Evolutionary conservation across 2,329 filamentous ascomycete genomes (phyloP).

Genomic region (Fonsecaea multimorphosa): DNA sequence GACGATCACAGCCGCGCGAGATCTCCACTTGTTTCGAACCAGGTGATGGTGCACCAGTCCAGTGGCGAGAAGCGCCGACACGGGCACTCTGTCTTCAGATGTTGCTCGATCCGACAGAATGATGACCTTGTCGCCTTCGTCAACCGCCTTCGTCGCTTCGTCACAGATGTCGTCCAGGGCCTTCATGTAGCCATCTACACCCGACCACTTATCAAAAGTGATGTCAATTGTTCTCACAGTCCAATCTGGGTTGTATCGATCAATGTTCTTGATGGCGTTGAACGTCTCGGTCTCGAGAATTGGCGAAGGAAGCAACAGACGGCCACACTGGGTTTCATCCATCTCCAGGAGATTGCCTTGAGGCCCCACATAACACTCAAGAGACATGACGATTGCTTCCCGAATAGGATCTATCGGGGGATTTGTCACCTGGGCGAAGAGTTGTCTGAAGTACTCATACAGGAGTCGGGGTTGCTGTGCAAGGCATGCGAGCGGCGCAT

Average conservation of each 20-base stretch:
- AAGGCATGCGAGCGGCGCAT: conserved; percentile 88
- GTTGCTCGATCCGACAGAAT: conserved; percentile 88
- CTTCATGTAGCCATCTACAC: conserved; percentile 80
- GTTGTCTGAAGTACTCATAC: conserved; percentile 96
- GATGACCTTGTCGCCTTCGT: conserved; percentile 82
- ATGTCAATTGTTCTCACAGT: conserved; percentile 89
- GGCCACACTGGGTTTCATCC: conserved; percentile 84
- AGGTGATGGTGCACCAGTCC: conserved; percentile 95
- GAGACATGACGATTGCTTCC: conserved; percentile 97
- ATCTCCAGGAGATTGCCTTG: conserved; percentile 96
- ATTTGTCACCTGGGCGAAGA: conserved; percentile 97
- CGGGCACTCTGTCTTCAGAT: conserved; percentile 78
- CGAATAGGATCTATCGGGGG: conserved; percentile 96
- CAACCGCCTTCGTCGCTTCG: conserved; percentile 80
- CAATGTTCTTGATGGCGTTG: conserved; percentile 82
- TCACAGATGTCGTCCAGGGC: conserved; percentile 89
- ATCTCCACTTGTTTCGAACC: conserved; percentile 94
- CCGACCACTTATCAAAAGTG: conserved; percentile 86
- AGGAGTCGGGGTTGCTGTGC: conserved; percentile 87
- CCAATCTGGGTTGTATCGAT: conserved; percentile 75
- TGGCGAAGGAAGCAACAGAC: conserved; percentile 84
- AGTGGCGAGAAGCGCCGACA: conserved; percentile 85
- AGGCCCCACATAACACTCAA: conserved; percentile 94
- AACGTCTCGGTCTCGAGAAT: conserved; percentile 90
- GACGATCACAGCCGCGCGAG: conserved; percentile 81